Conservation (phyloP, 169 alveolate genomes). For the Miamiensis avidus region DNA sequence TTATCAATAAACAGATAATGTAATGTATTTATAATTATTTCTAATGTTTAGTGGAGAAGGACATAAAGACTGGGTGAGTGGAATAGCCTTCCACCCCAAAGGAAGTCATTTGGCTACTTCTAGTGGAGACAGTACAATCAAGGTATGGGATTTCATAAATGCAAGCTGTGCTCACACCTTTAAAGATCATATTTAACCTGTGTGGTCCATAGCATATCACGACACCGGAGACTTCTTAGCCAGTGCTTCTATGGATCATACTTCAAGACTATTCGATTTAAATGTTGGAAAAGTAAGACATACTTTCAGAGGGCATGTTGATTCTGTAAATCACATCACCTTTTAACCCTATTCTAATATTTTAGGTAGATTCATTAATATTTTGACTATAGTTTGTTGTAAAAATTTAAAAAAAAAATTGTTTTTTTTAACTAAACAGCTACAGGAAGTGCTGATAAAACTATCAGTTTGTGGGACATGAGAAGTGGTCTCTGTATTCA, state of each 20-base stretch:
- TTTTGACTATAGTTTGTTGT: neutral
- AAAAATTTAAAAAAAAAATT: neutral
- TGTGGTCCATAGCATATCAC: slow-evolving; percentile 88
- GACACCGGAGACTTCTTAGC: slow-evolving; percentile 88
- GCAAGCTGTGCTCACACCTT: slow-evolving; percentile 89
- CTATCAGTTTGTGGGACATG: slow-evolving; percentile 93
- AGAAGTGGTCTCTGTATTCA: slow-evolving; percentile 86
- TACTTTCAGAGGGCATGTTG: slow-evolving; percentile 93
- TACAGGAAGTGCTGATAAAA: slow-evolving; percentile 91
- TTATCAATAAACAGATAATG: no score
- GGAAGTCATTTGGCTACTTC: slow-evolving; percentile 85
- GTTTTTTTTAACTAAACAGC: slow-evolving; percentile 47
- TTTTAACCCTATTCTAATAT: slow-evolving; percentile 89
- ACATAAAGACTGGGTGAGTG: slow-evolving; percentile 91
- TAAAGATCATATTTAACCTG: slow-evolving; percentile 90
- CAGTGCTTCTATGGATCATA: slow-evolving; percentile 88
- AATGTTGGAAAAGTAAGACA: slow-evolving; percentile 84
- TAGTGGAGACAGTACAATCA: slow-evolving; percentile 92
- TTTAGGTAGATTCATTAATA: slow-evolving; percentile 40
- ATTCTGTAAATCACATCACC: slow-evolving; percentile 89
- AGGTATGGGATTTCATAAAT: slow-evolving; percentile 93
- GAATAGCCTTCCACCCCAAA: slow-evolving; percentile 89
- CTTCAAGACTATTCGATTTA: slow-evolving; percentile 88
- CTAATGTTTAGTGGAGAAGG: slow-evolving; percentile 49
- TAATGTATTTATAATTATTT: no score